phyloP scores from a whole-genome alignment of 352 stramenopile species.

The Saprolegnia diclina region DNA sequence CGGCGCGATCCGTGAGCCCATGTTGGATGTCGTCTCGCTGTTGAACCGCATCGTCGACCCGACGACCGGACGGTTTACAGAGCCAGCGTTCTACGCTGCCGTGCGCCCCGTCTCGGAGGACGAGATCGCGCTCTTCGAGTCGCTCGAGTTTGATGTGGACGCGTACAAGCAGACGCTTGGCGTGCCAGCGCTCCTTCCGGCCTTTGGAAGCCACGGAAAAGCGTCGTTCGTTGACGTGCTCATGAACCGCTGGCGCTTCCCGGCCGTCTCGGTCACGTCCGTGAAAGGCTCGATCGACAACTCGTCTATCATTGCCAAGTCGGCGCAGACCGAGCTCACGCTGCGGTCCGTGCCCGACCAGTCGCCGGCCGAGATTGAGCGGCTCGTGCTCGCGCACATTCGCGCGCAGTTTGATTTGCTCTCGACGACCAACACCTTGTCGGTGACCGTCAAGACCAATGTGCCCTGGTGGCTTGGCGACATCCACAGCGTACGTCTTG shows the following conservation, averaged over 20 bases:
- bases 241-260: constrained; percentile 29
- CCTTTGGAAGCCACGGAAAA: constrained; percentile 11
- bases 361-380: constrained; percentile 21
- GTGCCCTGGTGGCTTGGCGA: constrained; percentile 28
- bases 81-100: constrained; percentile 20
- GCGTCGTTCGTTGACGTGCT: constrained; percentile 20
- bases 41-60: constrained; percentile 19
- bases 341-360: constrained; percentile 27
- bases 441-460: constrained; percentile 24
- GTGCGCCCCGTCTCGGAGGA: constrained; percentile 20
- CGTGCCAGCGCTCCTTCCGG: constrained; percentile 13
- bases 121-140: constrained; percentile 26
- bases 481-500: constrained; percentile 24
- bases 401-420: constrained; percentile 21
- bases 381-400: constrained; percentile 22
- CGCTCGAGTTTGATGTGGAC: constrained; percentile 27
- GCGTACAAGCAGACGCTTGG: constrained; percentile 21
- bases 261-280: constrained; percentile 24
- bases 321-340: constrained; percentile 25
- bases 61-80: constrained; percentile 14
- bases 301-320: constrained; percentile 19
- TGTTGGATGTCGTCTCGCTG: constrained; percentile 26
- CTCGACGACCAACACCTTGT: constrained; percentile 19
- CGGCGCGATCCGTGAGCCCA: constrained; percentile 25
- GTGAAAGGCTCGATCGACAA: constrained; percentile 28